These are phyloP conservation scores for Hypoxylon subgilvum DNA, from an alignment of 495 filamentous ascomycete genomes.

Conservation along the genomic window DNA sequence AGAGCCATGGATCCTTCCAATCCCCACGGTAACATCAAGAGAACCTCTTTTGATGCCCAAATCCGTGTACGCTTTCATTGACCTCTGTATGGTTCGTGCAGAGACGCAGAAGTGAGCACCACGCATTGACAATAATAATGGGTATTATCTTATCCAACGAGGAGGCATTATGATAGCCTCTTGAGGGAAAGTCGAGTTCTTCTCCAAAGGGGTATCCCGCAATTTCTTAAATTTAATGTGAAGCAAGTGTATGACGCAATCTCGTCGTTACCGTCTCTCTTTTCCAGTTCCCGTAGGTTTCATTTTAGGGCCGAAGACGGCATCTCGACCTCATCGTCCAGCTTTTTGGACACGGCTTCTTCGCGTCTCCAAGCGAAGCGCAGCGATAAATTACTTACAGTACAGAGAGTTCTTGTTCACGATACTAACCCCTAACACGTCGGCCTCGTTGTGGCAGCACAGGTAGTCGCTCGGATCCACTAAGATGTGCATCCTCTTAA, in stretches of 20 bases:
- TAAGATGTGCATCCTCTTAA: conserved; percentile 23
- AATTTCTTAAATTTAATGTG: conserved; percentile 31
- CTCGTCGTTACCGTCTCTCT: conserved; percentile 19
- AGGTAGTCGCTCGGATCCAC: conserved; percentile 25
- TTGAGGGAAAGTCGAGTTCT: background rate
- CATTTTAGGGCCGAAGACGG: conserved; percentile 35
- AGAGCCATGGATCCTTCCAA: conserved; percentile 29
- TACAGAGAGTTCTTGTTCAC: background rate
- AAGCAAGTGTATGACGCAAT: conserved; percentile 30
- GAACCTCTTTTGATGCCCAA: conserved; percentile 26
- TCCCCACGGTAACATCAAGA: conserved; percentile 27
- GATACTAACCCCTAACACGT: conserved; percentile 6
- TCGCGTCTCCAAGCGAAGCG: conserved; percentile 12
- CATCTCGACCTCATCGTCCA: conserved; percentile 8
- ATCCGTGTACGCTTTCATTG: conserved; percentile 12
- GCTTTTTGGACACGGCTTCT: conserved; percentile 10
- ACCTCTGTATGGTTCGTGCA: conserved; percentile 10
- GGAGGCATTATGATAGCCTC: conserved; percentile 8
- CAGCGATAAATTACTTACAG: conserved; percentile 13
- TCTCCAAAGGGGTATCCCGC: conserved; percentile 3
- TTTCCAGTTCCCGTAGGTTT: conserved; percentile 22
- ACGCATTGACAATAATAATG: background rate
- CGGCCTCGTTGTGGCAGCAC: conserved; percentile 20
- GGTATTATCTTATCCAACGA: background rate
- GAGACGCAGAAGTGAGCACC: background rate